phyloP scores from a whole-genome alignment of 2,329 filamentous ascomycete species.

The Dothistroma septosporum region DNA sequence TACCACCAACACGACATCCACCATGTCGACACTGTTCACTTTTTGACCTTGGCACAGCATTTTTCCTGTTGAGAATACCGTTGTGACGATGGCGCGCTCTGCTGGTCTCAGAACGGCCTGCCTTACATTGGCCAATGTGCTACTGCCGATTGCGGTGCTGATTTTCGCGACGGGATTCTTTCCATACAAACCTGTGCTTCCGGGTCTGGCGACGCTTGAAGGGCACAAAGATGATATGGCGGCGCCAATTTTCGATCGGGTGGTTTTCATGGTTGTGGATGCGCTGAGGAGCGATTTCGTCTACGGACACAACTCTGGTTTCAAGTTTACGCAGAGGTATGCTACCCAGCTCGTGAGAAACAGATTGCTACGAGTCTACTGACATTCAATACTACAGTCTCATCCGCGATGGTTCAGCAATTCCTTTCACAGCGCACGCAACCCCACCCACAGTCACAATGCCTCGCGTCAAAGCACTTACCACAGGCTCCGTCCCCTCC shows the following conservation, averaged over 20 bases:
- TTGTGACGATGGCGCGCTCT: conserved; percentile 17
- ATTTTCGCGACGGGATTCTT: conserved; percentile 91
- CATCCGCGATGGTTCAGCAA: conserved; percentile 74
- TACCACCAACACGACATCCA: not conserved
- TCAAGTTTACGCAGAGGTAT: conserved; percentile 82
- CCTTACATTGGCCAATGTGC: conserved; percentile 60
- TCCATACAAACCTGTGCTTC: conserved; percentile 90
- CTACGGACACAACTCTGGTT: conserved; percentile 73
- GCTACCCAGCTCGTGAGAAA: not conserved
- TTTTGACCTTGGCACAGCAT: not conserved
- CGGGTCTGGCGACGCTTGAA: conserved; percentile 63
- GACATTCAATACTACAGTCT: conserved; percentile 51
- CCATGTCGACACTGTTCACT: not conserved
- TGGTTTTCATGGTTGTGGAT: conserved; percentile 98
- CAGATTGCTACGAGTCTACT: not conserved
- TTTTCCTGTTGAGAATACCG: not conserved
- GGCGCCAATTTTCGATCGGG: conserved; percentile 71
- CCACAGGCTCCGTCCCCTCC: conserved; percentile 94
- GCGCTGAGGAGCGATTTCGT: conserved; percentile 94
- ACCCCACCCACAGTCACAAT: conserved; percentile 97
- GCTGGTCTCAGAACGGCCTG: conserved; percentile 43
- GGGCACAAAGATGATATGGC: conserved; percentile 18
- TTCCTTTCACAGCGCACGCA: conserved; percentile 93
- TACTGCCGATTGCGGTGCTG: conserved; percentile 65
- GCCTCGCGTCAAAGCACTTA: conserved; percentile 95